A percentile compares a stretch with the other conserved stretches of the same genome.
These are phyloP conservation scores for Angomonas deanei DNA, from an alignment of 208 protist genomes.

Conservation along the genomic window DNA sequence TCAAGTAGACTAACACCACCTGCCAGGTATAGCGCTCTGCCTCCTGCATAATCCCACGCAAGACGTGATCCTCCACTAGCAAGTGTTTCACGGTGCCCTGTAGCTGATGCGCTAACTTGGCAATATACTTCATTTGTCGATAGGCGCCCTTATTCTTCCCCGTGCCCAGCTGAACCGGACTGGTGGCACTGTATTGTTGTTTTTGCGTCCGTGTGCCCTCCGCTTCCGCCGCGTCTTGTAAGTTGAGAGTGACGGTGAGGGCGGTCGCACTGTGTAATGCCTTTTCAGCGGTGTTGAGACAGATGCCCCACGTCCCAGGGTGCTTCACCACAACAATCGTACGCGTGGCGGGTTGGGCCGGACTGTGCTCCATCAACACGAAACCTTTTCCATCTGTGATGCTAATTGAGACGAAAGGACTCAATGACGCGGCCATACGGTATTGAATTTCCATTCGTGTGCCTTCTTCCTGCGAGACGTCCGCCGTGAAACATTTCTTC, in stretches of 20 bases:
- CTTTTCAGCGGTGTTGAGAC: constrained; percentile 52
- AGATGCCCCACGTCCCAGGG: constrained; percentile 44
- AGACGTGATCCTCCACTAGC: constrained; percentile 32
- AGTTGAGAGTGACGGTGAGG: constrained; percentile 49
- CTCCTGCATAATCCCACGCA: constrained; percentile 42
- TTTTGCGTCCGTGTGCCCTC: constrained; percentile 64
- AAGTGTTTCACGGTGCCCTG: constrained; percentile 20
- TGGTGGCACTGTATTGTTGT: constrained; percentile 60
- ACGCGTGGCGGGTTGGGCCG: constrained; percentile 33
- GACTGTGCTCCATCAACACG: constrained; percentile 52
- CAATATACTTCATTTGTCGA: constrained; percentile 69
- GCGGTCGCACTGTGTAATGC: constrained; percentile 33
- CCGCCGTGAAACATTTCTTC: constrained; percentile 63
- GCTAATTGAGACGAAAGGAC: constrained; percentile 56
- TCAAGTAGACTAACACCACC: constrained; percentile 41
- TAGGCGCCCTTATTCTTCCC: constrained; percentile 49
- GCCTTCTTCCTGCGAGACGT: constrained; percentile 34
- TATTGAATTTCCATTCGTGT: constrained; percentile 73
- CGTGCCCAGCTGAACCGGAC: constrained; percentile 43
- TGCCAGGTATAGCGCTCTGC: constrained; percentile 40
- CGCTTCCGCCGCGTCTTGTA: constrained; percentile 65
- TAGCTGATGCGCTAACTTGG: constrained; percentile 16
- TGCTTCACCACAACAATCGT: constrained; percentile 38
- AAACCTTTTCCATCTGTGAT: constrained; percentile 39
- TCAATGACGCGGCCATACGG: constrained; percentile 55